Evolutionary conservation across 352 stramenopile genomes (phyloP).

Genomic region (Pythium volutum): DNA sequence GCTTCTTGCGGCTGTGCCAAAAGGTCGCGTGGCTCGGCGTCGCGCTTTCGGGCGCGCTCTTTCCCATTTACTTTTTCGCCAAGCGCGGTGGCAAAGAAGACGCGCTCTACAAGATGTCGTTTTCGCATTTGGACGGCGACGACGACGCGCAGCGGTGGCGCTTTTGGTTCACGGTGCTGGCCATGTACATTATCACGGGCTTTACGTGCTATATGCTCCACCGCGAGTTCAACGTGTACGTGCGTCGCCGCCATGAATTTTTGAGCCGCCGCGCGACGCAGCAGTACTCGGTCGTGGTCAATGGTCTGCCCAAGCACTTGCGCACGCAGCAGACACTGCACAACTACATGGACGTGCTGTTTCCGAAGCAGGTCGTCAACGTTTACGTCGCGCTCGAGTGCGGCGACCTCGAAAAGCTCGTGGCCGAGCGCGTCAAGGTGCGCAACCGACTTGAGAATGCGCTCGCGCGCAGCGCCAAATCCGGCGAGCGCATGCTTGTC

Average conservation of each 20-base stretch:
- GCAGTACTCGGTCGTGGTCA: slow-evolving; percentile 80
- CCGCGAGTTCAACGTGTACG: slow-evolving; percentile 72
- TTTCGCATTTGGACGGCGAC: slow-evolving; percentile 55
- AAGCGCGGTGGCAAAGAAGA: slow-evolving; percentile 27
- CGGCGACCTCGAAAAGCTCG: slow-evolving; percentile 66
- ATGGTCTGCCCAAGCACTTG: slow-evolving; percentile 67
- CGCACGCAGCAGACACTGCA: slow-evolving; percentile 71
- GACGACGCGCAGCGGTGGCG: slow-evolving; percentile 41
- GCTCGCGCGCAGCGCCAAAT: slow-evolving; percentile 59
- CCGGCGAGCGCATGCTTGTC: slow-evolving; percentile 51
- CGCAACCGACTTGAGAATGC: slow-evolving; percentile 68
- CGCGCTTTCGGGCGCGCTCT: slow-evolving; percentile 56
- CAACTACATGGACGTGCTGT: slow-evolving; percentile 76
- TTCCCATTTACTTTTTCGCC: slow-evolving; percentile 79
- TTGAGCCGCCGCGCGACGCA: slow-evolving; percentile 54
- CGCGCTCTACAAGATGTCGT: slow-evolving; percentile 59
- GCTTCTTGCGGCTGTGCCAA: slow-evolving; percentile 65
- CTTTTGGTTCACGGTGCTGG: slow-evolving; percentile 60
- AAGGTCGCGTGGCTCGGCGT: slow-evolving; percentile 65
- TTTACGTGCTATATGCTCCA: slow-evolving; percentile 62
- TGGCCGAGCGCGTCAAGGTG: slow-evolving; percentile 61
- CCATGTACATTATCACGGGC: slow-evolving; percentile 65
- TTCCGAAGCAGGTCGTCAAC: slow-evolving; percentile 61
- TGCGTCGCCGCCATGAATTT: slow-evolving; percentile 72
- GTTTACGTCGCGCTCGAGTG: slow-evolving; percentile 80